Evolutionary conservation across 2,329 filamentous ascomycete genomes (phyloP).

Genomic region (Eutypa lata): DNA sequence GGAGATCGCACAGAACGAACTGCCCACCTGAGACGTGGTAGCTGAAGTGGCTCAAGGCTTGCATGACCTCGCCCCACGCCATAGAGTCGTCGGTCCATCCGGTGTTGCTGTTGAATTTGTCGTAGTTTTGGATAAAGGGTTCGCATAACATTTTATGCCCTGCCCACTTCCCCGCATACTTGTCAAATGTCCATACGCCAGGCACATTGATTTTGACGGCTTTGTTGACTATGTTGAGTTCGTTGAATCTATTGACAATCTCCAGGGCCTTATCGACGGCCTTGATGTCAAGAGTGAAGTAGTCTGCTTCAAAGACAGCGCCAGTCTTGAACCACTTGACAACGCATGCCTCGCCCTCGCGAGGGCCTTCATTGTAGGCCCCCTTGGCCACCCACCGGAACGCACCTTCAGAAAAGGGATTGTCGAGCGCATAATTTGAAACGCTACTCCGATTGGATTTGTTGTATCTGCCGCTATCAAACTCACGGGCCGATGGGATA

Average conservation of each 20-base stretch:
- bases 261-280: conserved; percentile 32
- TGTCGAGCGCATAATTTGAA: background rate
- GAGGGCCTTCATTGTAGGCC: conserved; percentile 25
- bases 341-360: conserved; percentile 32
- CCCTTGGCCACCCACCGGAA: conserved; percentile 28
- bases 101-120: conserved; percentile 43
- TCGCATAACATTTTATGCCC: conserved; percentile 28
- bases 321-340: conserved; percentile 38
- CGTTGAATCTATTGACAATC: conserved; percentile 35
- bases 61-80: conserved; percentile 34
- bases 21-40: conserved; percentile 35
- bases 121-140: conserved; percentile 39
- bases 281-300: conserved; percentile 35
- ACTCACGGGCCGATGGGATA: conserved; percentile 2
- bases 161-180: background rate
- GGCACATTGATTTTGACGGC: conserved; percentile 34
- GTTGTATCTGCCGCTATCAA: conserved; percentile 26
- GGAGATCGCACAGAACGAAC: conserved; percentile 38
- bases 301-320: conserved; percentile 28
- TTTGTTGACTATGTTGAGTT: conserved; percentile 26
- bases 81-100: conserved; percentile 32
- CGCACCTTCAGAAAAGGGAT: conserved; percentile 5
- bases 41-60: conserved; percentile 42
- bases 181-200: conserved; percentile 26
- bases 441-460: background rate